Percentiles rank a stretch among this genome's conserved stretches.
phyloP scores from a whole-genome alignment of 768 basidiomycete species.

The Trametes cinnabarina region DNA sequence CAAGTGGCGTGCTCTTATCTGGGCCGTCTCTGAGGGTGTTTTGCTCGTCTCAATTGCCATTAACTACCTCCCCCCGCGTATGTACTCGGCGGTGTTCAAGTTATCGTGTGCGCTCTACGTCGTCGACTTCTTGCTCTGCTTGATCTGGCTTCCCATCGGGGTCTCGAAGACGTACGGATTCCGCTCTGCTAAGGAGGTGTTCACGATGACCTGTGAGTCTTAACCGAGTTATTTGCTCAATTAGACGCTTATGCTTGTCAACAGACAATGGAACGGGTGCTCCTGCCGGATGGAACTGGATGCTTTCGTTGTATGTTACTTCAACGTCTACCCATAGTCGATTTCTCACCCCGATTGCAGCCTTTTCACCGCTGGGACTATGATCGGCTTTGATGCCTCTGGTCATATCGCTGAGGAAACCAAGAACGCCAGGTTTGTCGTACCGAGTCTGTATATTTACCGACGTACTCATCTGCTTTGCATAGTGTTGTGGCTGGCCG shows the following conservation, averaged over 20 bases:
- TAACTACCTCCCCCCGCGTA: slow-evolving; percentile 79
- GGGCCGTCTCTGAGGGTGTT: slow-evolving; percentile 76
- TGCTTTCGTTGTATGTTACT: slow-evolving; percentile 70
- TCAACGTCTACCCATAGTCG: neutral
- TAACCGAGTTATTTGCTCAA: neutral
- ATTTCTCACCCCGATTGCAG: slow-evolving; percentile 33
- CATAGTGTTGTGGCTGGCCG: slow-evolving; percentile 71
- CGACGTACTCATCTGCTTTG: neutral
- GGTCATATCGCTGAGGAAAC: slow-evolving; percentile 35
- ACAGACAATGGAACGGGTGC: slow-evolving; percentile 91
- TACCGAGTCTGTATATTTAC: neutral
- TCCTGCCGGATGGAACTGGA: slow-evolving; percentile 87
- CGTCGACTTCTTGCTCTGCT: slow-evolving; percentile 83
- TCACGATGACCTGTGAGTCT: slow-evolving; percentile 70
- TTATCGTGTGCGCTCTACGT: slow-evolving; percentile 72
- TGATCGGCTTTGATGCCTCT: slow-evolving; percentile 79
- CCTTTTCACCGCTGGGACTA: slow-evolving; percentile 81
- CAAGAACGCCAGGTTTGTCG: slow-evolving; percentile 31
- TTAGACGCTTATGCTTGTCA: neutral
- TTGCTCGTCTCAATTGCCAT: slow-evolving; percentile 71
- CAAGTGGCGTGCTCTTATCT: slow-evolving; percentile 84
- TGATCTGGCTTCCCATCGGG: slow-evolving; percentile 92
- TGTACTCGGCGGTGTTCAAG: slow-evolving; percentile 76
- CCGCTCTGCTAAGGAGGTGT: slow-evolving; percentile 78
- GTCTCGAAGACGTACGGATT: slow-evolving; percentile 90